Evolutionary conservation across 495 filamentous ascomycete species (phyloP).

Genomic region (Lindgomyces ingoldianus): DNA sequence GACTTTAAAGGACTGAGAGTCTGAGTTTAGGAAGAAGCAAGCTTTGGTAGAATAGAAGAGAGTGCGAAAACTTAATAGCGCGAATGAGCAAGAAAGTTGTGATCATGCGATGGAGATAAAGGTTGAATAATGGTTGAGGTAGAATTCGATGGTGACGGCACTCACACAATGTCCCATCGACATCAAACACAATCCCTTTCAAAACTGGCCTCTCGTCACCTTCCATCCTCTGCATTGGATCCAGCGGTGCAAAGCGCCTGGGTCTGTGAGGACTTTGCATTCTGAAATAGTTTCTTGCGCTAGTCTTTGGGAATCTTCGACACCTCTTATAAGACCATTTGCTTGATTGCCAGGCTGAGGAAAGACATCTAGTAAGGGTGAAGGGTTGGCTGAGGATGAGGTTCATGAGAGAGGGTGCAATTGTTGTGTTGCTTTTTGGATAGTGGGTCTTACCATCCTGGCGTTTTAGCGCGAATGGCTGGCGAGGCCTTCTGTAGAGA

Average conservation of each 20-base stretch:
- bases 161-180: constrained; percentile 91
- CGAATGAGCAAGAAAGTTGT: no score
- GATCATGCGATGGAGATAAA: background rate
- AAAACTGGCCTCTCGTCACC: constrained; percentile 56
- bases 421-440: background rate
- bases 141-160: constrained; percentile 14
- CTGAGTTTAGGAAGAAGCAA: no score
- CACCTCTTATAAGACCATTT: background rate
- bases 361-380: background rate
- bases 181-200: constrained; percentile 87
- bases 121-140: background rate
- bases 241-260: constrained; percentile 55
- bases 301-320: background rate
- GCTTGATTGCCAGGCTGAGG: background rate
- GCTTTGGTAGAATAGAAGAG: no score
- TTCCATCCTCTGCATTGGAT: constrained; percentile 39
- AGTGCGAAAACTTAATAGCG: no score
- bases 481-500: background rate
- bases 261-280: constrained; percentile 14
- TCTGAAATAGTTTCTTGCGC: background rate
- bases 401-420: background rate
- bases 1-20: background rate
- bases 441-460: background rate
- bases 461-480: background rate
- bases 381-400: background rate